Conservation (phyloP, 805 yeast genomes). For the Barnettozyma californica region DNA sequence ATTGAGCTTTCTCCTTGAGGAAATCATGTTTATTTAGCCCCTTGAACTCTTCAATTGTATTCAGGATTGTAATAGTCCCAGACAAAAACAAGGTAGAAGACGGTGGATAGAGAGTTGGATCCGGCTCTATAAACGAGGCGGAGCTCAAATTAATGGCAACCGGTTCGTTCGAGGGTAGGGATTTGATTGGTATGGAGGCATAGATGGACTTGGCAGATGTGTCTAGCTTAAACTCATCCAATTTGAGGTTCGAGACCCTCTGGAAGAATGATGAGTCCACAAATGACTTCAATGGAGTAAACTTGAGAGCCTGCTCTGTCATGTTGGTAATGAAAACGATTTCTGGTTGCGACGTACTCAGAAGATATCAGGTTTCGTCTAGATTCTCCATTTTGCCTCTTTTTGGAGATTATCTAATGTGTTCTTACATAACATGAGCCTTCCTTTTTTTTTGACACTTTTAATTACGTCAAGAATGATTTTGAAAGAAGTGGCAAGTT, state of each 20-base stretch:
- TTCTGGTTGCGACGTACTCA: background rate
- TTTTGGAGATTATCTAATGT: background rate
- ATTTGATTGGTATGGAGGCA: conserved; percentile 27
- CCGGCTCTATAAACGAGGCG: conserved; percentile 26
- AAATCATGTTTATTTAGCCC: conserved; percentile 55
- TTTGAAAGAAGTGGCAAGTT: background rate
- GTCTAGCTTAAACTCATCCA: conserved; percentile 62
- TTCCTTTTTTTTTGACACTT: background rate
- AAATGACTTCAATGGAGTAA: conserved; percentile 55
- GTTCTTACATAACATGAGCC: background rate
- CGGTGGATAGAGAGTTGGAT: conserved; percentile 14
- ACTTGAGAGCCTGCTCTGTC: conserved; percentile 19
- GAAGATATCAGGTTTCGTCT: background rate
- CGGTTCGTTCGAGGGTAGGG: conserved; percentile 26
- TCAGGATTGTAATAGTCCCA: conserved; percentile 55
- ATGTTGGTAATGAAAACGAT: background rate
- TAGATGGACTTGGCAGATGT: conserved; percentile 24
- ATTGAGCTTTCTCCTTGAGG: conserved; percentile 37
- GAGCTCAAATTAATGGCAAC: conserved; percentile 25
- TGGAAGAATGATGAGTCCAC: conserved; percentile 87
- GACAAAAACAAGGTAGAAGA: conserved; percentile 22
- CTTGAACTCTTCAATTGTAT: conserved; percentile 85
- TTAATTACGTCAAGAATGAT: background rate
- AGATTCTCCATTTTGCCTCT: background rate
- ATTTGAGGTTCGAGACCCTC: conserved; percentile 62